A percentile compares a stretch with the other conserved stretches of the same genome.
phyloP scores from a whole-genome alignment of 148 eudicot species.

The Bassia scoparia region DNA sequence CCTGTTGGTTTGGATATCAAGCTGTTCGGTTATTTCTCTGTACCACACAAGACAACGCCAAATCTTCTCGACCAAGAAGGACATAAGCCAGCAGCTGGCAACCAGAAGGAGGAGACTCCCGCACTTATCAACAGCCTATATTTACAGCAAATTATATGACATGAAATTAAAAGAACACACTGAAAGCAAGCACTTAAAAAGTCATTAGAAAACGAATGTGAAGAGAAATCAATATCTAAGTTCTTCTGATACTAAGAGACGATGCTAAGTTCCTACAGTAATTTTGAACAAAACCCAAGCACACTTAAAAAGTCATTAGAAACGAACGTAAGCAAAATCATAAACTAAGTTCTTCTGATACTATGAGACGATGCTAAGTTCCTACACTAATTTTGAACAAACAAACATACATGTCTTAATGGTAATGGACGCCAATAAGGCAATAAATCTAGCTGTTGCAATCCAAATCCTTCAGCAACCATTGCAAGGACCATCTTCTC shows the following conservation, averaged over 20 bases:
- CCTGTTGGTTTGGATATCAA: slow-evolving; percentile 50
- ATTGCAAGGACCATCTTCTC: slow-evolving; percentile 81
- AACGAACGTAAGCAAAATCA: too few species aligned
- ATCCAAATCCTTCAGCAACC: slow-evolving; percentile 95
- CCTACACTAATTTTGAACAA: neutral
- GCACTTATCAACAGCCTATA: slow-evolving; percentile 87
- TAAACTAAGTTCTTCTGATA: too few species aligned
- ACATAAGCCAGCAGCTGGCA: slow-evolving; percentile 99
- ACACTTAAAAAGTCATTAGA: too few species aligned
- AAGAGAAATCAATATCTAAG: too few species aligned
- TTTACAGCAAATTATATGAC: slow-evolving; percentile 5
- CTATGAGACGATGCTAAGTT: neutral
- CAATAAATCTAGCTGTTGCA: slow-evolving; percentile 88
- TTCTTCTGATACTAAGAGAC: too few species aligned
- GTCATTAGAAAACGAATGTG: neutral
- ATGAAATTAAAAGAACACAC: neutral
- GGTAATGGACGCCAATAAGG: slow-evolving; percentile 95
- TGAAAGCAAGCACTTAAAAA: neutral
- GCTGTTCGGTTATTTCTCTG: slow-evolving; percentile 48
- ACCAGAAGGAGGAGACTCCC: slow-evolving; percentile 90
- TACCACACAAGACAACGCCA: slow-evolving; percentile 63
- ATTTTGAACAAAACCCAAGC: too few species aligned
- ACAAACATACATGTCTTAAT: slow-evolving; percentile 73
- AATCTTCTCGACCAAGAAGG: slow-evolving; percentile 97
- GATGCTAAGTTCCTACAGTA: too few species aligned